These are phyloP conservation scores for Phyllosticta citrichinensis DNA, from an alignment of 2,329 filamentous ascomycete genomes.

Conservation along the genomic window DNA sequence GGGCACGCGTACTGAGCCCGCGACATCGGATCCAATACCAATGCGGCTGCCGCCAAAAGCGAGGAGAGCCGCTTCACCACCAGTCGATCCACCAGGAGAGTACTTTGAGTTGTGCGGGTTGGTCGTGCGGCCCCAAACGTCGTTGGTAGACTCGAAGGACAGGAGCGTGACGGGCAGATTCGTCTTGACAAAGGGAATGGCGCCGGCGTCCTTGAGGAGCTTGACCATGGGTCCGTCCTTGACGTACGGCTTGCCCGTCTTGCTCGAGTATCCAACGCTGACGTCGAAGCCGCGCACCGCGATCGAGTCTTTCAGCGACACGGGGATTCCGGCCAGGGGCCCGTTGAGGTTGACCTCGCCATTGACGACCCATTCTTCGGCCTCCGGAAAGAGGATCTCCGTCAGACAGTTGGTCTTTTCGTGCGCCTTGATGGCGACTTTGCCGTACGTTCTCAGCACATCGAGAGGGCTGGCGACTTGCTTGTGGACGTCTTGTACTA, in stretches of 20 bases:
- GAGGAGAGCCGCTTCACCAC: slow-evolving; percentile 72
- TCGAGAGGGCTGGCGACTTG: slow-evolving; percentile 55
- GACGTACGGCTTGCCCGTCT: slow-evolving; percentile 55
- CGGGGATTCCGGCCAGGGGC: slow-evolving; percentile 75
- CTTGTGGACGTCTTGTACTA: slow-evolving; percentile 71
- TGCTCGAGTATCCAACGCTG: slow-evolving; percentile 67
- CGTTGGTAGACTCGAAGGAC: slow-evolving; percentile 72
- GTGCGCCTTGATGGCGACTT: slow-evolving; percentile 74
- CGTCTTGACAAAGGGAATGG: slow-evolving; percentile 87
- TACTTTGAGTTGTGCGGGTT: slow-evolving; percentile 81
- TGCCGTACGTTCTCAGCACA: slow-evolving; percentile 77
- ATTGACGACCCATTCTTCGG: slow-evolving; percentile 58
- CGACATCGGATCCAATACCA: slow-evolving; percentile 83
- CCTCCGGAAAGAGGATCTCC: slow-evolving; percentile 70
- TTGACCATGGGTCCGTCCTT: slow-evolving; percentile 64
- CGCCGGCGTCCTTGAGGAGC: slow-evolving; percentile 75
- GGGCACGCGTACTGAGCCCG: slow-evolving; percentile 75
- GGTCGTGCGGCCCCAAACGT: slow-evolving; percentile 69
- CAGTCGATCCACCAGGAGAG: slow-evolving; percentile 81
- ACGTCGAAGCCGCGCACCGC: slow-evolving; percentile 75
- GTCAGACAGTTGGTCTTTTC: slow-evolving; percentile 83
- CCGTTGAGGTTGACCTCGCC: slow-evolving; percentile 62
- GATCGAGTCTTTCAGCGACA: slow-evolving; percentile 71
- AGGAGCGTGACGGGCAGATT: slow-evolving; percentile 79
- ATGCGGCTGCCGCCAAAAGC: slow-evolving; percentile 75